A percentile compares a stretch with the other conserved stretches of the same genome.
Conservation (phyloP, 305 asterid species). For the Fraxinus nigra region DNA sequence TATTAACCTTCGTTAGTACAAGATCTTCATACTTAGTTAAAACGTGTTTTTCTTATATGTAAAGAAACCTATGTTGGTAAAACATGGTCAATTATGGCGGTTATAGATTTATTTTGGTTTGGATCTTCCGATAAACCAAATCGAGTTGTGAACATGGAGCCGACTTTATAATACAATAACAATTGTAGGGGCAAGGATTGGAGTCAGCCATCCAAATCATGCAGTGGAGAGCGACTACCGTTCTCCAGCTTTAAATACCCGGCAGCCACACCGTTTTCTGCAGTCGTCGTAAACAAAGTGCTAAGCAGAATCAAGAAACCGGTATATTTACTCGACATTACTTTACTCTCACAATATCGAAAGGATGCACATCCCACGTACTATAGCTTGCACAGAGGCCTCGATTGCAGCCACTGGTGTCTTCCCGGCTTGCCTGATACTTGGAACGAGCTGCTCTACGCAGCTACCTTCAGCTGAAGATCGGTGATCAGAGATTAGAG, state of each 20-base stretch:
- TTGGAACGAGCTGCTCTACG: constrained; percentile 73
- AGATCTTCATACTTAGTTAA: not conserved
- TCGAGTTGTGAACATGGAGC: not conserved
- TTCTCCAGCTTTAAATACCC: constrained; percentile 57
- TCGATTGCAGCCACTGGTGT: constrained; percentile 98
- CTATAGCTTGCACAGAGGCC: constrained; percentile 56
- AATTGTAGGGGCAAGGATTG: constrained; percentile 57
- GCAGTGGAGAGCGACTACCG: constrained; percentile 59
- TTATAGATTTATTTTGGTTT: not conserved
- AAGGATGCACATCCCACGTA: constrained; percentile 74
- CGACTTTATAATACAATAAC: not conserved
- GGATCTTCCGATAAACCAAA: not conserved
- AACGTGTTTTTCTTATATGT: not conserved
- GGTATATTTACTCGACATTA: constrained; percentile 68
- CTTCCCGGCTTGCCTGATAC: constrained; percentile 94
- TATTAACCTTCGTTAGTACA: too few relatives aligned
- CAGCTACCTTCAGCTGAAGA: constrained; percentile 41
- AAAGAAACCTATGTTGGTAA: not conserved
- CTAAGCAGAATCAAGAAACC: constrained; percentile 71
- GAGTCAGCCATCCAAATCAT: constrained; percentile 58
- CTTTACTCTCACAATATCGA: constrained; percentile 67
- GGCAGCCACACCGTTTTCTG: constrained; percentile 46
- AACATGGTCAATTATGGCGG: not conserved
- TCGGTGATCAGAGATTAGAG: not conserved
- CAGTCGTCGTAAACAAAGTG: constrained; percentile 64